Base-by-base conservation (phyloP, 345 rosid genomes). In the Rhizophora mangle region DNA sequence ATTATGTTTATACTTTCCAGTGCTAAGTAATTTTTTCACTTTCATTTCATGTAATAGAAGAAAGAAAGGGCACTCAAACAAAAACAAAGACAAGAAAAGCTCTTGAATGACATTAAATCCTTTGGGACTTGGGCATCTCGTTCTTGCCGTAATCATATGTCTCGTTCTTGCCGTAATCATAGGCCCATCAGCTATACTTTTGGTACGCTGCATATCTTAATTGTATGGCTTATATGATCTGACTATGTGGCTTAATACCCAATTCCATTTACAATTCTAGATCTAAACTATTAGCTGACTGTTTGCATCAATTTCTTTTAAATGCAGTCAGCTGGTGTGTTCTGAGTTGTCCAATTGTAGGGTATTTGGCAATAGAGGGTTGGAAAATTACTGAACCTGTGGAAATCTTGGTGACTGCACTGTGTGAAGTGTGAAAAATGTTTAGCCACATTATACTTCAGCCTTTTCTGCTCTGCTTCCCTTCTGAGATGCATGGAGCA, bases 131-230 rank as follows among this genome's bases (percentile, higher is more conserved):
- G 86, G 60, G 22, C 60, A 34, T 76, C 84, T 47, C 89, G 97
- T 67, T 81, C 93, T 54, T 86, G 96, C 68, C 91, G 93, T 73
- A 87, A 55, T 71, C 84, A 84, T 31, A 70, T n/a, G n/a, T 76
- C 84, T 47, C 89, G 97, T 67, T 81, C 93, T 54, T 86, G 96
- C 68, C 91, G 93, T 73, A 87, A 55, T 71, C 84, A 84, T 31
- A 70, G 78, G 70, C 85, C 87, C 10, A 74, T 84, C 76, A 80
- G 71, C 72, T 92, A 90, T 78, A 90, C 95, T 73, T 90, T 71
- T 70, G 96, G 95, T 92, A 87, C 29, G 79, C 65, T 73, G 65
- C 60, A 56, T 26, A 49, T n/a, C 37, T 63, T 64, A 18, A 64
- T 47, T 70, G 52, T 30, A 19, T 58, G 54, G n/a, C 53, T 71